Base-by-base conservation (phyloP, 306 rosid genomes). In the Vigna reflexopilosa region DNA sequence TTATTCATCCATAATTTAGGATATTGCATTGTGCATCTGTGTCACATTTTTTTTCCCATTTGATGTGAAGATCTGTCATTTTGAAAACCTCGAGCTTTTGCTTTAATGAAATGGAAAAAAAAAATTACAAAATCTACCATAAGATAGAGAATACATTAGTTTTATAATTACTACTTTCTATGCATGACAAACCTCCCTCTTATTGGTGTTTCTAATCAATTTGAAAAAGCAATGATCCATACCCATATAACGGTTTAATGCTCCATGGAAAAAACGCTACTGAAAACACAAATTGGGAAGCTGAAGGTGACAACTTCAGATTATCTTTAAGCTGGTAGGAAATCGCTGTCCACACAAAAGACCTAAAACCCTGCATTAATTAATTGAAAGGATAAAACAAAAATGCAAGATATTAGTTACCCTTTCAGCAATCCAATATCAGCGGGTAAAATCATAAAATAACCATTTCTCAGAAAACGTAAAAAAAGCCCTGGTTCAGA, bases 201-300 rank as follows among this genome's bases (percentile, higher is more conserved):
- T 57, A 16, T 56, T 3, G 9, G 28, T 70, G 62, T 64, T 71
- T 50, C 11, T 12, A 65, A 49, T 64, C 50, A 42, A 72, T 49
- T 24, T 64, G 55, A 57, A 55, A 34, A 40, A 50, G 40, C 24
- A 49, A 76, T 51, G 9, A 83, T 81, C 16, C 68, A 56, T 90
- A 93, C 97, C 97, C 97, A 62, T 93, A 93, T 78, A 93, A 73
- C 2, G 97, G 97, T 69, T 93, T 93, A 55, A 93, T 89, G 86
- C 96, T 90, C 97, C 97, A 90, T 19, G 97, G 97, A 24, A 93
- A 93, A 79, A 93, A 90, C 65, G 90, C 91, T 38, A 93, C 71
- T 9, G 97, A 87, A 61, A 84, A 78, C 82, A 89, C 86, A 81
- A 93, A 90, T 78, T 93, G 97, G 24, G 96, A 93, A 75, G 90